Base-by-base conservation (phyloP, 2,329 filamentous ascomycete genomes). In the Clonostachys chloroleuca region DNA sequence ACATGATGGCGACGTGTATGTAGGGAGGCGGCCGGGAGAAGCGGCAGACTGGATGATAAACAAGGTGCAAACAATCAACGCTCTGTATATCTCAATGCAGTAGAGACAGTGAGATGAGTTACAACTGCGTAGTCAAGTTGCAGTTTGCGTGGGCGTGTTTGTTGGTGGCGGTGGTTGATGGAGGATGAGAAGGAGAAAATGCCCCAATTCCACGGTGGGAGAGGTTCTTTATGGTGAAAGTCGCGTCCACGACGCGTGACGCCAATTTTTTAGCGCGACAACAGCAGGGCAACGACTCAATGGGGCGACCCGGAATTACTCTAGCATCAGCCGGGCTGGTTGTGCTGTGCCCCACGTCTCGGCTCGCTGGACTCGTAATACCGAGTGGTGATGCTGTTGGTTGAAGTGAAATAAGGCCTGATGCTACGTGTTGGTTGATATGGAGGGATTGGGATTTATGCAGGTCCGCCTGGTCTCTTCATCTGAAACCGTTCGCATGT, bases 1-100 rank as follows among this genome's bases (percentile, higher is more conserved):
- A 83, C 80, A 83, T 83, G 36, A 39, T 18, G 39, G 44, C 16
- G 34, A 41, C 47, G 49, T 50, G 54, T 52, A 40, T 45, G 45
- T 33, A 45, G 50, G 49, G 52, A 55, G 53, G 52, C 49, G 50
- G 52, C 51, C 46, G 51, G 50, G 51, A 46, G 51, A 49, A 47
- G 50, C 50, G 50, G 46, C 47, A 47, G 52, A 52, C 51, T 50
- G 47, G 45, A 49, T 40, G 47, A 50, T 52, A 53, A 47, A 44
- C 50, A 49, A 50, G 50, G 50, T 48, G 53, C 24, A 30, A 30
- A 30, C 24, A 30, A 30, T 30, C 24, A 30, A 30, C 24, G 24
- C 24, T 30, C 24, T 30, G 24, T 30, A 30, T 30, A 30, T 30
- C 24, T 30, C 24, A 30, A 30, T 30, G 24, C 24, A 30, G 24